Base-by-base conservation (phyloP, 768 basidiomycete species). In the Mycena galericulata region DNA sequence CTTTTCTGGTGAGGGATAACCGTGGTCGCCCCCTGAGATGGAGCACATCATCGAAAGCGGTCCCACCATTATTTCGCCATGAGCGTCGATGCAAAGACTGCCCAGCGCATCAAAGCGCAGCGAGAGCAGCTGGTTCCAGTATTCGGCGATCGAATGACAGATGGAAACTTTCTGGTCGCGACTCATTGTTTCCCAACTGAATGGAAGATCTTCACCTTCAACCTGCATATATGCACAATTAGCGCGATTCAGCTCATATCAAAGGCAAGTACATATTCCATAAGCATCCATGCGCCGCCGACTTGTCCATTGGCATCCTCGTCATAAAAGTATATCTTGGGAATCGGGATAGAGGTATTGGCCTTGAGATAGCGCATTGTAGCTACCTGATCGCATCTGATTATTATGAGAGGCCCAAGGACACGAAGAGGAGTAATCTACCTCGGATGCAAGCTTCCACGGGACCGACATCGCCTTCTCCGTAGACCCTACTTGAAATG, bases 221-320 rank as follows among this genome's bases (percentile, higher is more conserved):
- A 59, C 34, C 61, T 58, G 22, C 8, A n/a, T 47, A 26, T 26
- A 26, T 36, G 14, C 14, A 36, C 8, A 36, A 41, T 18, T 12
- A 36, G 32, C 6, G 27, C 11, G 41, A 27, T 14, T 27, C n/a
- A 24, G 41, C 2, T 15, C 24, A 14, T 24, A 32, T n/a, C 30
- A 43, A 45, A 22, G 15, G 2, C 22, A 69, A 59, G 26, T 43
- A 70, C 69, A 30, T 56, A 70, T 67, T 70, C 69, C 69, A 70
- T 70, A 15, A 70, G 40, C 51, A 67, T 47, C 65, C 65, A 70
- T 11, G 47, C 22, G 34, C 69, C 69, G 9, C 69, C 69, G 10
- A 70, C 69, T 41, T 41, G 40, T 22, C 59, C 51, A 40, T 66
- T 59, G 15, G 18, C 9, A 26, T 70, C 69, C 11, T 32, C 49